Conservation (phyloP, 495 filamentous ascomycete species). For the Penicillium waksmanii region DNA sequence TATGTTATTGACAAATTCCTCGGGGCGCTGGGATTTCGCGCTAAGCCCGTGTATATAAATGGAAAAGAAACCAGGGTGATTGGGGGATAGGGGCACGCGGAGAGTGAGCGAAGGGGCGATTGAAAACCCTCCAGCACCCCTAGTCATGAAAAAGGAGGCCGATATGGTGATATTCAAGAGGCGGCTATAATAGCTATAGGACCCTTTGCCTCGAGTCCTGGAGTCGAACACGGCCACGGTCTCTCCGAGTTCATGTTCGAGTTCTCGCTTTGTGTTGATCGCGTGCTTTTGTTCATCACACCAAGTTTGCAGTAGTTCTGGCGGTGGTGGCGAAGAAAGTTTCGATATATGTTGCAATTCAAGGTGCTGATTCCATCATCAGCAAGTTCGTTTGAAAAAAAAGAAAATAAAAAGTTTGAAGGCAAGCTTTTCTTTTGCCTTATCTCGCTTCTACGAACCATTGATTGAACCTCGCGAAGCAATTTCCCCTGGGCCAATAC, state of each 20-base stretch:
- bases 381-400: not conserved
- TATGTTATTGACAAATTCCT: constrained; percentile 1
- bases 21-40: not conserved
- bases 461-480: constrained; percentile 5
- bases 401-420: too few species aligned
- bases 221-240: too few species aligned
- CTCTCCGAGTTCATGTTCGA: not conserved
- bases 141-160: constrained; percentile 3
- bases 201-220: too few species aligned
- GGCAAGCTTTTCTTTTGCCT: too few species aligned
- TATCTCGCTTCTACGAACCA: not conserved
- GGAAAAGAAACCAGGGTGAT: constrained; percentile 3
- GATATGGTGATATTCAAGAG: constrained; percentile 7
- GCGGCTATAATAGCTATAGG: constrained; percentile 4
- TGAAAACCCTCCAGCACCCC: constrained; percentile 5
- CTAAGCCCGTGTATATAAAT: not conserved
- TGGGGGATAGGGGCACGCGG: constrained; percentile 6
- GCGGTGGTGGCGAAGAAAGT: constrained; percentile 5
- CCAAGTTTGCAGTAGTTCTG: constrained; percentile 3
- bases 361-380: constrained; percentile 1
- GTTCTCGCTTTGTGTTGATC: not conserved
- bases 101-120: constrained; percentile 3
- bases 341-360: constrained; percentile 8
- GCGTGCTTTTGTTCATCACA: constrained; percentile 2
- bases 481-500: constrained; percentile 6